Conservation (phyloP, 116 monocot genomes). For the Thalassia testudinum region DNA sequence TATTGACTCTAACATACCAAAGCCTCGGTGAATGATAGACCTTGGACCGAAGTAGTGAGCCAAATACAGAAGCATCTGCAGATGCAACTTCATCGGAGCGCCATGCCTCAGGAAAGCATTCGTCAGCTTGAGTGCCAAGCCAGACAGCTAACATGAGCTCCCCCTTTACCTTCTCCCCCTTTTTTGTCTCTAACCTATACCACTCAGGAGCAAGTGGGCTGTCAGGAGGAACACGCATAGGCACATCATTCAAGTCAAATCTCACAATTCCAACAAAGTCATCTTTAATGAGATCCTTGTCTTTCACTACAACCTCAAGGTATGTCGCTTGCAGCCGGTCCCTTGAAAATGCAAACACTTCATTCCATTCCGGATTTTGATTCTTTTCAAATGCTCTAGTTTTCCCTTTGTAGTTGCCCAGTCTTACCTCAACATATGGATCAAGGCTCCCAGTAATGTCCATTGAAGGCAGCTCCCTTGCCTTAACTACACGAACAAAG, state of each 20-base stretch:
- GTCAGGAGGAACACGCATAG: constrained; percentile 48
- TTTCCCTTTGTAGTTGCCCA: constrained; percentile 57
- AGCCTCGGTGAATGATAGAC: constrained; percentile 63
- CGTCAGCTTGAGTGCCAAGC: constrained; percentile 75
- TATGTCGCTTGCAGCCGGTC: constrained; percentile 4
- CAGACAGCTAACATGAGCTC: constrained; percentile 79
- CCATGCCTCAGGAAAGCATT: constrained; percentile 54
- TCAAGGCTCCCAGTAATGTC: constrained; percentile 64
- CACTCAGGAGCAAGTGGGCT: constrained; percentile 67
- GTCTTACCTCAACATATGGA: constrained; percentile 54
- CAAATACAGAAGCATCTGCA: constrained; percentile 12
- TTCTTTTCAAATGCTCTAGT: constrained; percentile 74
- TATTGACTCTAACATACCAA: constrained; percentile 67
- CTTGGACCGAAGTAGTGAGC: constrained; percentile 30
- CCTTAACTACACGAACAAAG: constrained; percentile 46
- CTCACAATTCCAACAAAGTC: constrained; percentile 39
- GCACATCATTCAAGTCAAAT: constrained; percentile 34
- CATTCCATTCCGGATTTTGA: constrained; percentile 80
- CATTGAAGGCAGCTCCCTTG: constrained; percentile 38
- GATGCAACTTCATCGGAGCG: constrained; percentile 36
- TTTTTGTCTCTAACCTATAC: constrained; percentile 60
- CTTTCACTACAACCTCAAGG: constrained; percentile 44
- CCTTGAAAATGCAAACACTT: constrained; percentile 39
- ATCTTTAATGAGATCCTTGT: constrained; percentile 47
- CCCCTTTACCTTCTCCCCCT: constrained; percentile 36